These are phyloP conservation scores for Apiospora koreana DNA, from an alignment of 2,329 filamentous ascomycete genomes.

Conservation along the genomic window DNA sequence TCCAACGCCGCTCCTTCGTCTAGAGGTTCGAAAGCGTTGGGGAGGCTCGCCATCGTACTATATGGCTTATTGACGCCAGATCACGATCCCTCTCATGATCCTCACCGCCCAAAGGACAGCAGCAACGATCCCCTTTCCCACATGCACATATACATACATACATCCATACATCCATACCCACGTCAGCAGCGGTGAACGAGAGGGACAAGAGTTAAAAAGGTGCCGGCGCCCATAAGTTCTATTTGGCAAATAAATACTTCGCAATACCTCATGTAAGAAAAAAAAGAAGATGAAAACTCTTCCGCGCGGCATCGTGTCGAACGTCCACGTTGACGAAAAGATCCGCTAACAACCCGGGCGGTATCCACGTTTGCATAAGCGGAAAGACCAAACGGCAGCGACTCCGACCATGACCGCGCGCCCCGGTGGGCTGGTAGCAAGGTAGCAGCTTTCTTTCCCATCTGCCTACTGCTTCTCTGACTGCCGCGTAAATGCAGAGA, in stretches of 20 bases:
- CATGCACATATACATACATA: neutral
- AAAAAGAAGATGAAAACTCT: neutral
- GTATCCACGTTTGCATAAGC: neutral
- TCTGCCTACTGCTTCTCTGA: neutral
- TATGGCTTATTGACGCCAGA: neutral
- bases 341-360: neutral
- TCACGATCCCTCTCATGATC: neutral
- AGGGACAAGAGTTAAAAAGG: neutral
- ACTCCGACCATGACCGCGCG: neutral
- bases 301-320: neutral
- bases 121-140: neutral
- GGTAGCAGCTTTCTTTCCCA: neutral
- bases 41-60: neutral
- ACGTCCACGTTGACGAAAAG: neutral
- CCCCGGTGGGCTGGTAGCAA: neutral
- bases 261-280: neutral
- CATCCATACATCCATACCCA: no score
- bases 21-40: neutral
- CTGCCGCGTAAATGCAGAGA: neutral
- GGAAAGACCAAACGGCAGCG: neutral
- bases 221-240: neutral
- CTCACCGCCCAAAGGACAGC: neutral
- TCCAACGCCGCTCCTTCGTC: neutral
- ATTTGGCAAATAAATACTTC: neutral
- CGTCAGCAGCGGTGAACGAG: neutral